Evolutionary conservation across 2,329 filamentous ascomycete genomes (phyloP), one percentile per base, ranked within the genome.

Genomic region (Colletotrichum plurivorum): DNA sequence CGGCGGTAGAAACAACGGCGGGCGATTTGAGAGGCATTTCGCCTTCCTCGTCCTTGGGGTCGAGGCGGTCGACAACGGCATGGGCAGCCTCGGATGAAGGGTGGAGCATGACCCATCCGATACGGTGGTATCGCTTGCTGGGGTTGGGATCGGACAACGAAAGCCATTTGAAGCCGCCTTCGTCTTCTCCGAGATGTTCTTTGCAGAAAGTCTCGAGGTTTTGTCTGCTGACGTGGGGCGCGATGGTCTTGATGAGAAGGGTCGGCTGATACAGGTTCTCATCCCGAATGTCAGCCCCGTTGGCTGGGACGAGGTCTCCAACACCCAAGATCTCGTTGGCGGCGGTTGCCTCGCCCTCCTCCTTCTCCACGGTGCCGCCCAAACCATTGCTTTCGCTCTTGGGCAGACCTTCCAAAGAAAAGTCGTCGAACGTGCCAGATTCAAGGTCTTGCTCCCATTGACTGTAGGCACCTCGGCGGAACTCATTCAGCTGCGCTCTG

Each of bases 61-160:
- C 93, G n/a, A 88, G 86, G 70, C 91, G 87, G 73, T 97, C 93
- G 69, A 91, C 84, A 54, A 88, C 84, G 6, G 87, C 82, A 39
- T 53, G 46, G 12, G 65, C 69, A 22, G 87, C 85, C 64, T 97
- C 93, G 1, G 92, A 86, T 15, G 90, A 90, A 16, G 94, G 92
- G 76, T 98, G 93, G 10, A 99, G 87, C 88, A 98, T 96, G 70
- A 99, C 97, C 95, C 97, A 99, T 22, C 96, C 96, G 80, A 99
- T 98, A 22, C 96, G 92, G 78, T 99, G 96, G 76, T 95, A 99
- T 72, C 97, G 93, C 83, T 99, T 99, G 76, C 94, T 92, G 2
- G 96, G 96, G 77, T 99, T 99, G 0, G 96, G 96, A 75, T 99
- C 96, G 73, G 95, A 98, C 57, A 99, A 87, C 41, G 95, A 98